Evolutionary conservation across 306 rosid genomes (phyloP), one percentile per base, ranked within the genome.

Genomic region (Elaeagnus macrophylla): DNA sequence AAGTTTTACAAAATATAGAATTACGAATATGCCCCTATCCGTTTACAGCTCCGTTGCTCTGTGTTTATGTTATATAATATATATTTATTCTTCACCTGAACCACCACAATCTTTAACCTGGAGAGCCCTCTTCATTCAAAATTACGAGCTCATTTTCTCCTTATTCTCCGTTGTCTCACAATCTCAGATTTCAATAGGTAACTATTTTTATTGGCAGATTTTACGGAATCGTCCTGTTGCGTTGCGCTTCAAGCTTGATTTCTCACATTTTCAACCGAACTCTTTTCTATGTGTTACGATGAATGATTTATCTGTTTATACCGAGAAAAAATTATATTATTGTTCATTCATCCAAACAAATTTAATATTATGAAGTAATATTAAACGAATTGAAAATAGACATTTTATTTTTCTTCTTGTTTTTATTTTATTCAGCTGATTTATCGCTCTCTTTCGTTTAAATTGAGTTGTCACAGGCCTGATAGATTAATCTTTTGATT

Each of bases 11-110:
- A n/a, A n/a, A n/a, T n/a, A n/a, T 1, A 0, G 25, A 72, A 69
- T 50, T 55, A 71, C 88, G 43, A 5, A 46, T 46, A 1, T 69
- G 10, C 64, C 95, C 95, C 48, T 39, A 12, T 12, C 0, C 57
- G 41, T 37, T 60, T 50, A 58, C 39, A 59, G 47, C 41, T 64
- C 50, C 20, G 36, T 55, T 17, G n/a, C 54, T 5, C n/a, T 12
- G 10, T 15, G 32, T 7, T 50, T 53, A 25, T 11, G 10, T 11
- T 1, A 17, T 19, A 39, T 13, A 32, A 39, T 38, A 12, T 37
- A 12, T 56, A 53, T 53, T 36, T 41, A 36, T 39, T 35, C 51
- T 47, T 40, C 50, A 3, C 50, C 37, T 36, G 64, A 62, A 15
- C 37, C 56, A 37, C 43, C 7, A 49, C 52, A 65, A 38, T 51